Evolutionary conservation across 1,284 basidiomycete genomes (phyloP), one percentile per base, ranked within the genome.

Genomic region (Austroboletus niveus): DNA sequence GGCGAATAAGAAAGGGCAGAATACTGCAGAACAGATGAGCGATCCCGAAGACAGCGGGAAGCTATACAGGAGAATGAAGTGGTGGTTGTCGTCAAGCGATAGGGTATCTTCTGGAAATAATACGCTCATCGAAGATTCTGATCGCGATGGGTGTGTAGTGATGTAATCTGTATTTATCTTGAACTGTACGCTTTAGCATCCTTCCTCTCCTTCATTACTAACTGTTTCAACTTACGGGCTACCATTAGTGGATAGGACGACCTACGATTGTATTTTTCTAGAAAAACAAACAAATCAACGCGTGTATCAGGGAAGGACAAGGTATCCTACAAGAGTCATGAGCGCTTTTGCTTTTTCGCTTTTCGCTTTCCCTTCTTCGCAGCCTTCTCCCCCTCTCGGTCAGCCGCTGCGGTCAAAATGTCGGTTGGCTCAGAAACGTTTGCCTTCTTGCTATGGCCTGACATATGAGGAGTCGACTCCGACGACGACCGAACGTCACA

Each of bases 91-190:
- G 15, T 27, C 54, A 11, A 52, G 47, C 20, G 51, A 54, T 27
- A 63, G 64, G 48, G 42, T 42, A 35, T 55, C 60, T 4, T 63
- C 57, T 22, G 66, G 60, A 41, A 59, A 42, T 27, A 64, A 54
- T 41, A 58, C 69, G 17, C 66, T 60, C 10, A 32, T 66, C 30
- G 59, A 73, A 40, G 72, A 69, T 42, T 54, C 59, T 35, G 69
- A 70, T 42, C 71, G 75, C 15, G 75, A 75, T 4, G 74, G 73
- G 36, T 78, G 76, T 66, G 67, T 68, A 22, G 65, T 78, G 51
- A 78, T 76, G 74, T 79, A 66, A 67, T n/a, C 40, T 65, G 57
- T 64, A 60, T 47, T 57, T 59, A 56, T 55, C 42, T 49, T 45
- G 53, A 51, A 48, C 53, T 59, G 62, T 68, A 55, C 41, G 47